Evolutionary conservation across 805 yeast genomes (phyloP).

Genomic region (Ogataea ganodermae): DNA sequence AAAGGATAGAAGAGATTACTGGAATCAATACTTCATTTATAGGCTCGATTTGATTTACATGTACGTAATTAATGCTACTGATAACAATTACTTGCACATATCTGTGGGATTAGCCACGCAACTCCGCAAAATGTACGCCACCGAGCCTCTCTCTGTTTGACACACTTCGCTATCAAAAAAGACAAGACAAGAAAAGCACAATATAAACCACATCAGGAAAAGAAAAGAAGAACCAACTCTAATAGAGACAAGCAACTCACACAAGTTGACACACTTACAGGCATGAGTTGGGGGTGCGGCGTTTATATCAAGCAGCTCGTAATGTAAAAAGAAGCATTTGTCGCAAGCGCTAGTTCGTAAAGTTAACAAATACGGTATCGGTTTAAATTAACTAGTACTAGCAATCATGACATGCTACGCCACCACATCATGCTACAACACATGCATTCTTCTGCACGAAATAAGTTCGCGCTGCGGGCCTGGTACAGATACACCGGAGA

Average conservation of each 20-base stretch:
- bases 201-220: not conserved
- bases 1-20: not conserved
- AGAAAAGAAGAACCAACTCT: not conserved
- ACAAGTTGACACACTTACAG: constrained; percentile 2
- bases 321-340: not conserved
- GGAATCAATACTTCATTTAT: constrained; percentile 3
- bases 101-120: constrained; percentile 4
- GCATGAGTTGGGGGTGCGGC: not conserved
- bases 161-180: constrained; percentile 2
- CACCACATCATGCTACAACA: constrained; percentile 2
- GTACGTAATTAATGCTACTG: constrained; percentile 7
- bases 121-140: not conserved
- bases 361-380: not conserved
- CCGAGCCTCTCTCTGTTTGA: not conserved
- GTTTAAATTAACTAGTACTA: not conserved
- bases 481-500: constrained; percentile 1
- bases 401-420: constrained; percentile 1
- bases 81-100: constrained; percentile 5
- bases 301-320: not conserved
- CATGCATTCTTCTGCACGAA: not conserved
- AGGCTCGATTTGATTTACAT: not conserved
- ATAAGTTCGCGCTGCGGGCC: not conserved
- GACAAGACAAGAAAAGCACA: not conserved
- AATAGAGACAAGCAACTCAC: not conserved
- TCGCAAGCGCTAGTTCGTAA: not conserved